phyloP scores from a whole-genome alignment of 2,329 filamentous ascomycete species.

The Pseudonectria buxi region DNA sequence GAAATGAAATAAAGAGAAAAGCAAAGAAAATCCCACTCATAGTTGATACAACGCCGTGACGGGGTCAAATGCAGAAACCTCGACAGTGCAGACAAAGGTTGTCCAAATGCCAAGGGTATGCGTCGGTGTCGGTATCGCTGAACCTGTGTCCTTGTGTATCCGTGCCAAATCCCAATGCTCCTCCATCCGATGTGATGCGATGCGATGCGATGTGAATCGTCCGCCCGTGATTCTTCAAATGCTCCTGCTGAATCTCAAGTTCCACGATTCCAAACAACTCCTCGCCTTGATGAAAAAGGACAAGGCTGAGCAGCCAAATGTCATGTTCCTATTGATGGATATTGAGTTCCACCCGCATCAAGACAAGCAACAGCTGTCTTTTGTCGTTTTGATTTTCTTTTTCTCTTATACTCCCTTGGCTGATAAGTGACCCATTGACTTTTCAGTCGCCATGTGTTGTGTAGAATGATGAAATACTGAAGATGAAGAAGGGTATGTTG shows the following conservation, averaged over 20 bases:
- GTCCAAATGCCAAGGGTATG: conserved; percentile 10
- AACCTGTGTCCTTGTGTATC: conserved; percentile 19
- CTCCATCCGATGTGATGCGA: conserved; percentile 17
- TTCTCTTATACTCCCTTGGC: conserved; percentile 2
- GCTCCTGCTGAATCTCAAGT: conserved; percentile 10
- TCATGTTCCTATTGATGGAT: conserved; percentile 3
- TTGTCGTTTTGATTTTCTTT: no score
- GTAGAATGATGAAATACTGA: no score
- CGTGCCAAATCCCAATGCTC: conserved; percentile 12
- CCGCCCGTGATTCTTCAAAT: conserved; percentile 16
- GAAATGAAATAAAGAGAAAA: no score
- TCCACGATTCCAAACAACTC: conserved; percentile 15
- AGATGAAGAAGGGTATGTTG: no score
- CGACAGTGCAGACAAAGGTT: conserved; percentile 10
- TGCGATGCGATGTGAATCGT: conserved; percentile 5
- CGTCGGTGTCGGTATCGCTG: conserved; percentile 16
- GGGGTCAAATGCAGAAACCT: conserved; percentile 9
- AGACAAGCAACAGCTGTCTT: no score
- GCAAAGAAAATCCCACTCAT: neutral
- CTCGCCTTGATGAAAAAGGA: neutral
- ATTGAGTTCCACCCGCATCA: conserved; percentile 3
- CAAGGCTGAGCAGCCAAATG: neutral
- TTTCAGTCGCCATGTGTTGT: no score
- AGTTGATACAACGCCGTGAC: conserved; percentile 14
- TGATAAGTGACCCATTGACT: no score